These are phyloP conservation scores for Lactarius quietus DNA, from an alignment of 768 basidiomycete species.

Conservation along the genomic window DNA sequence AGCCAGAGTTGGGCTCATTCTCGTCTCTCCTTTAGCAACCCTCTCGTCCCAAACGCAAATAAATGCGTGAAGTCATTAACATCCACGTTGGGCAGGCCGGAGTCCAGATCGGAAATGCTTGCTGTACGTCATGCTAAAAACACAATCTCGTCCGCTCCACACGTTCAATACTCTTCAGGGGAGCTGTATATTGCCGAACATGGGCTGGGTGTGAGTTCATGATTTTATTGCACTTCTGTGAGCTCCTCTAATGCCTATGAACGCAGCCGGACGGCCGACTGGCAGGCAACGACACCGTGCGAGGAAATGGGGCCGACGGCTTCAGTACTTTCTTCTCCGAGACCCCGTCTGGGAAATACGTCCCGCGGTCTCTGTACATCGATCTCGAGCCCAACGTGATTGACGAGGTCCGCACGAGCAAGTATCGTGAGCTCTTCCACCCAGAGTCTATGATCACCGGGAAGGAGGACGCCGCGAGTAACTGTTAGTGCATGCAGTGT, in stretches of 20 bases:
- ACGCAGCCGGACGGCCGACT: constrained; percentile 90
- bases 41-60: constrained; percentile 30
- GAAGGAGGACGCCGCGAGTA: constrained; percentile 99
- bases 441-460: constrained; percentile 98
- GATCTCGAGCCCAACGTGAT: constrained; percentile 98
- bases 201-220: constrained; percentile 80
- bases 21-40: constrained; percentile 5
- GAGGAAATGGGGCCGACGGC: constrained; percentile 66
- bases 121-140: constrained; percentile 64
- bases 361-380: constrained; percentile 95
- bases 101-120: constrained; percentile 97
- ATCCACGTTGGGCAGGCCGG: constrained; percentile 99
- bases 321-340: constrained; percentile 99
- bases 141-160: neutral
- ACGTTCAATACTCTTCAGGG: constrained; percentile 49
- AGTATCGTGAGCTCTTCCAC: constrained; percentile 97
- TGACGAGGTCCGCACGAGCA: constrained; percentile 94
- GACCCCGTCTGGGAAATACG: constrained; percentile 94
- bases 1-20: neutral
- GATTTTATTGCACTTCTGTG: constrained; percentile 9
- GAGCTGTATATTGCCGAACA: constrained; percentile 99
- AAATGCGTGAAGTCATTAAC: constrained; percentile 98
- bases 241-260: constrained; percentile 22
- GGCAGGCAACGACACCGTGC: constrained; percentile 68
- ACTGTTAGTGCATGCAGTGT: constrained; percentile 56